Evolutionary conservation across 371 early-diverging fungal species (phyloP), one percentile per base, ranked within the genome.

Genomic region (Basidiobolus meristosporus): DNA sequence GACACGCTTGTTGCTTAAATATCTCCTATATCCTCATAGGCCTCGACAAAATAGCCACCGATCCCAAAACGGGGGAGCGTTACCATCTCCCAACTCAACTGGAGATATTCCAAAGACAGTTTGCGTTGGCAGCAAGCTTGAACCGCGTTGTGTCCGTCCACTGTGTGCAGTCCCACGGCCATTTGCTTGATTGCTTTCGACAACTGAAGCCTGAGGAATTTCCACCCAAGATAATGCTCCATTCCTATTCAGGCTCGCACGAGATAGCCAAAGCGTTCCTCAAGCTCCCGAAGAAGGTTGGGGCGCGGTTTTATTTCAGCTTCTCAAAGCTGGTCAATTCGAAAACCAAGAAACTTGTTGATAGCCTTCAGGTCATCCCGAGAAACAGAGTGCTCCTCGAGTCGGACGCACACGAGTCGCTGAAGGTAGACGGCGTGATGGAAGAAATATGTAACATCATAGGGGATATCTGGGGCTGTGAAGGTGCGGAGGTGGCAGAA

Each of bases 181-280:
- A 11, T 12, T 18, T 38, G 15, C n/a, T 38, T 18, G 39, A 38
- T 38, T 17, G n/a, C n/a, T 38, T 38, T 15, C 17, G 12, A 10
- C 19, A 38, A 10, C 9, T 38, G 7, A 38, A 38, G 23, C 5
- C 17, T 18, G 39, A 38, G 14, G n/a, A 5, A 11, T 38, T 38
- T 23, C 39, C 39, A 10, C 15, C 15, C 7, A 38, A 38, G n/a
- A 18, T 38, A 10, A 38, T 38, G 39, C 21, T 53, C 66, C 71
- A 88, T 52, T 90, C 90, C 21, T 65, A 70, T 28, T 62, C 62
- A 1, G 86, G 77, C 48, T 77, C 63, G 0, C 77, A 78, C 28
- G 86, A 55, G 12, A 70, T 67, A 0, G 82, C 79, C 21, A 90
- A 68, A 2, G 87, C 89, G 21, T 86, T 89, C 19, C n/a, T n/a